These are phyloP conservation scores for Pleurotus ostreatus DNA, from an alignment of 768 basidiomycete genomes.

Conservation along the genomic window DNA sequence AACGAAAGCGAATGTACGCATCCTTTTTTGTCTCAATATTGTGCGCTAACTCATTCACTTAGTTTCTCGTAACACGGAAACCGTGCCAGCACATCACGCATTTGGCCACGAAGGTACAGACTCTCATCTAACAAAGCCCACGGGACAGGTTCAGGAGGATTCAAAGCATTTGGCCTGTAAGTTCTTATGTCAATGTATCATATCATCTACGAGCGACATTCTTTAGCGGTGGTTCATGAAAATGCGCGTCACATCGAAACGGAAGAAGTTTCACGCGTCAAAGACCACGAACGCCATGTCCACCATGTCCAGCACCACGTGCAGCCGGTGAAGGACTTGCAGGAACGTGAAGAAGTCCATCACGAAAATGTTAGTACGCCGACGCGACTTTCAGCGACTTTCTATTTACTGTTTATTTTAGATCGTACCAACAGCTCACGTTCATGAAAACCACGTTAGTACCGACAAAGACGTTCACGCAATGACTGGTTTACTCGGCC, in stretches of 20 bases:
- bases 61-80: no score
- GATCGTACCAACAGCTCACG: slow-evolving; percentile 22
- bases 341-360: slow-evolving; percentile 21
- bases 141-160: no score
- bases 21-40: no score
- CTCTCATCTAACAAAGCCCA: no score
- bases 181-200: no score
- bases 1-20: no score
- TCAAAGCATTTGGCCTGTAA: no score
- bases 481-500: slow-evolving; percentile 23
- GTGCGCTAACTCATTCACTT: no score
- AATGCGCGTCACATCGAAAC: slow-evolving; percentile 23
- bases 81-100: no score
- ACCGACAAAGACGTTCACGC: slow-evolving; percentile 22
- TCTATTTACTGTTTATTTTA: slow-evolving; percentile 6
- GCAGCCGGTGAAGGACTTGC: slow-evolving; percentile 25
- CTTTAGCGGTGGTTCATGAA: slow-evolving; percentile 24
- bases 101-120: no score
- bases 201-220: background rate
- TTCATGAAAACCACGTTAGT: slow-evolving; percentile 25
- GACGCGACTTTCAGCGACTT: no score
- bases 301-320: slow-evolving; percentile 36
- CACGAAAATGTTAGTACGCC: no score
- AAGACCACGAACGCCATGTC: slow-evolving; percentile 30
- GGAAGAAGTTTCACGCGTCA: slow-evolving; percentile 26